Conservation (phyloP, 1,284 basidiomycete species). For the Bjerkandera adusta region DNA sequence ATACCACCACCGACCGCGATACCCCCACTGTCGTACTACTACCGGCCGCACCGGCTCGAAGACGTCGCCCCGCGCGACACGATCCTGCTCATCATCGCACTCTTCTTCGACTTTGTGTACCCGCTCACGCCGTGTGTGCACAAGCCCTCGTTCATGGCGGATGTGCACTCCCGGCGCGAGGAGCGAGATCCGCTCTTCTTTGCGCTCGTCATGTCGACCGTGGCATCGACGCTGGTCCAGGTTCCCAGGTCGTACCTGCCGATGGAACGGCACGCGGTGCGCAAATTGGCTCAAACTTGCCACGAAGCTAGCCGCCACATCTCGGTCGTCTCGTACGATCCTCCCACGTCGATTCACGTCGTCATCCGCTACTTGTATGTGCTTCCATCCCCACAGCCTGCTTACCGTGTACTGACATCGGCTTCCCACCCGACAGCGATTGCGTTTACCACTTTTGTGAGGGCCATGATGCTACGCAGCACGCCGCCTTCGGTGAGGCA, state of each 20-base stretch:
- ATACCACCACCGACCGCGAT: constrained; percentile 49
- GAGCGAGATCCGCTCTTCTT: constrained; percentile 86
- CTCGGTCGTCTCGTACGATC: constrained; percentile 76
- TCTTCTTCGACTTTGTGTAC: constrained; percentile 90
- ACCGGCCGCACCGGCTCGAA: constrained; percentile 66
- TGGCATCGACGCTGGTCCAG: constrained; percentile 81
- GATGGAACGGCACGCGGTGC: constrained; percentile 74
- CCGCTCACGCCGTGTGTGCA: constrained; percentile 81
- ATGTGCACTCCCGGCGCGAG: constrained; percentile 72
- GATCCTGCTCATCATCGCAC: constrained; percentile 73
- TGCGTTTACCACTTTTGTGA: constrained; percentile 83
- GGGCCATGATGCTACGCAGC: constrained; percentile 83
- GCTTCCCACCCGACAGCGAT: no score
- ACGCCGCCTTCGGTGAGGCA: constrained; percentile 81
- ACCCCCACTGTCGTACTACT: constrained; percentile 70
- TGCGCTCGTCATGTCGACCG: constrained; percentile 81
- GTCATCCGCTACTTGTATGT: constrained; percentile 82
- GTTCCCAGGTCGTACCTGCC: constrained; percentile 79
- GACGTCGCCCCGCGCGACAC: constrained; percentile 76
- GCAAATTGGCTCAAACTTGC: constrained; percentile 74
- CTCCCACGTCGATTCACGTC: constrained; percentile 77
- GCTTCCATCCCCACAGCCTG: constrained; percentile 13
- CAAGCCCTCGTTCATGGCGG: constrained; percentile 84
- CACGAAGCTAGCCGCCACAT: constrained; percentile 81
- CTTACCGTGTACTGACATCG: constrained; percentile 14